Base-by-base conservation (phyloP, 2,329 filamentous ascomycete genomes). In the Domatiomyces globalis region DNA sequence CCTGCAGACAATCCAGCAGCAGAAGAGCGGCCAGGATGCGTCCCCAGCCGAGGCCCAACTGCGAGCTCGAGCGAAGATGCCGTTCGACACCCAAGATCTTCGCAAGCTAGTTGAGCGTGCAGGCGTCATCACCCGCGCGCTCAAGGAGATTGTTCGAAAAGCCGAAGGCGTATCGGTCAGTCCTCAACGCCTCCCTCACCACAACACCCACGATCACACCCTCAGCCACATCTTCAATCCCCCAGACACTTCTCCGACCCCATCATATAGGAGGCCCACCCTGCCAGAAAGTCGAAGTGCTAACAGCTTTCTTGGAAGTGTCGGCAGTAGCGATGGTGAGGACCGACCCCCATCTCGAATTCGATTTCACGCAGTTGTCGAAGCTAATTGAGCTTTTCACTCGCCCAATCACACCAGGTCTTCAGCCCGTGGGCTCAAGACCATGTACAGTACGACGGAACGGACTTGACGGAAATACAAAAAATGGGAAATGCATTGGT, bases 51-150 rank as follows among this genome's bases (percentile, higher is more conserved):
- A 65, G 8, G 33, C 33, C 2, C 45, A 25, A 10, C 51, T 62
- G 8, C 58, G 63, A 15, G 48, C 58, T 29, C 59, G 66, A 17
- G 66, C 63, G n/a, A 83, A 81, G 59, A 73, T 83, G n/a, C 77
- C 78, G 0, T 83, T 83, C 61, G 79, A 83, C 60, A 83, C 79
- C 2, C 76, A 76, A 22, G 82, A 80, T 44, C 70, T 83, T 12
- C 73, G 74, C 57, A 76, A 80, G 60, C 77, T 83, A 51, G 79
- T 83, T 22, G 62, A 69, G 25, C 69, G 72, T 43, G 71, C 72
- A 15, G 71, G 71, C 17, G 70, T 71, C 27, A 69, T 74, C 44
- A 74, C 71, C 17, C 65, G 72, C 46, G 69, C 71, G 10, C 57
- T 74, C 49, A 74, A 74, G 56, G 72, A 74, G 53, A 68, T 72